phyloP scores from a whole-genome alignment of 2,329 filamentous ascomycete species.

The Alternaria sp. region DNA sequence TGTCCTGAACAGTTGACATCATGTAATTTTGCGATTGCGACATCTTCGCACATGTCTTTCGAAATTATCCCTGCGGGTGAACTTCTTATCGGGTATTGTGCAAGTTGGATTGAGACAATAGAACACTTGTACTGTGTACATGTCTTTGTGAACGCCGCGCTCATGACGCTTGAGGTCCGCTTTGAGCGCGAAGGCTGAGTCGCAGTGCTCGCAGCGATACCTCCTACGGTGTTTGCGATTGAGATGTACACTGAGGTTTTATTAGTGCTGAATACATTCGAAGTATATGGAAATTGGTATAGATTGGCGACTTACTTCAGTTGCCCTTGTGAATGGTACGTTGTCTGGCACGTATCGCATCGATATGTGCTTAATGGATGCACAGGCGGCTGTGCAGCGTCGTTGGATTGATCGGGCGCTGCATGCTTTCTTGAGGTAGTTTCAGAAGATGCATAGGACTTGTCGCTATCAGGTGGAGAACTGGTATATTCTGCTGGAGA shows the following conservation, averaged over 20 bases:
- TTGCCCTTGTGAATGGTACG: constrained; percentile 12
- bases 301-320: constrained; percentile 16
- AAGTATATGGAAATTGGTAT: neutral
- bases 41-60: constrained; percentile 21
- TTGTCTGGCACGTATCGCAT: constrained; percentile 6
- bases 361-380: neutral
- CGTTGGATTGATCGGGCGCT: neutral
- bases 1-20: neutral
- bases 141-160: constrained; percentile 18
- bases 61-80: constrained; percentile 21
- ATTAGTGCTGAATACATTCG: neutral
- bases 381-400: neutral
- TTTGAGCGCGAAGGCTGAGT: constrained; percentile 15
- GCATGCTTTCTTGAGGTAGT: neutral
- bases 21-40: neutral
- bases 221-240: constrained; percentile 25
- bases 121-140: constrained; percentile 8
- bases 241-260: constrained; percentile 16
- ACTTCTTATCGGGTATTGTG: constrained; percentile 16
- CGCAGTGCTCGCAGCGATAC: constrained; percentile 18
- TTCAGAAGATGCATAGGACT: neutral
- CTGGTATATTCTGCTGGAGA: constrained; percentile 1
- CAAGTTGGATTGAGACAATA: constrained; percentile 18
- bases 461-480: constrained; percentile 2
- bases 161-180: constrained; percentile 24